Conservation (phyloP, 1,139 yeast species). For the Scheffersomyces illinoinensis region DNA sequence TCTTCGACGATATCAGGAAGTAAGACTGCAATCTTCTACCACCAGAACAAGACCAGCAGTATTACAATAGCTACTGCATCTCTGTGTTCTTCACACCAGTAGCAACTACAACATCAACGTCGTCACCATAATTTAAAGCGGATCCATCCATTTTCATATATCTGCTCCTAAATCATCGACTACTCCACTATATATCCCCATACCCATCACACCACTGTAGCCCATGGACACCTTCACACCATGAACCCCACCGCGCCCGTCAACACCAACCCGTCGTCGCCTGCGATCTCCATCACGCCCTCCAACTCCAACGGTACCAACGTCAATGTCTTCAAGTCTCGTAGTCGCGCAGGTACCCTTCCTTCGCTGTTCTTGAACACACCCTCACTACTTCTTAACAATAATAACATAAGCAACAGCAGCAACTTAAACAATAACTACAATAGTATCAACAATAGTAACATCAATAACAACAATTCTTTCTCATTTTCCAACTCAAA, state of each 20-base stretch:
- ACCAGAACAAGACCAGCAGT: too few relatives aligned
- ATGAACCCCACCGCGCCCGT: neutral
- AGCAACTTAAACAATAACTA: neutral
- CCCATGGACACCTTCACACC: neutral
- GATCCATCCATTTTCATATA: neutral
- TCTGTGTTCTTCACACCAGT: neutral
- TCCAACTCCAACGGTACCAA: conserved; percentile 15
- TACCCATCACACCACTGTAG: neutral
- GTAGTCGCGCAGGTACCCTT: conserved; percentile 59
- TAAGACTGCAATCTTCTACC: too few relatives aligned
- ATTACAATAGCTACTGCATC: too few relatives aligned
- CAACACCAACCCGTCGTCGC: conserved; percentile 30
- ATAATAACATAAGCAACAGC: neutral
- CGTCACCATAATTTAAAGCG: neutral
- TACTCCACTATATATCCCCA: too few relatives aligned
- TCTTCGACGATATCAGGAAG: neutral
- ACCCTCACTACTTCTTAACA: conserved; percentile 6
- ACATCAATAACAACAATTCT: too few relatives aligned
- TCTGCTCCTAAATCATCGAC: neutral
- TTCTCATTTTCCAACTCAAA: neutral
- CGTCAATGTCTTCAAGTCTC: conserved; percentile 16
- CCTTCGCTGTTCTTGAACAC: conserved; percentile 42
- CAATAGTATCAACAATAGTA: neutral
- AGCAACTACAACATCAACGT: neutral
- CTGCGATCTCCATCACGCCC: conserved; percentile 33